Percentiles rank a stretch among this genome's conserved stretches.
Evolutionary conservation across 148 eudicot genomes (phyloP).

Genomic region (Cornus florida): DNA sequence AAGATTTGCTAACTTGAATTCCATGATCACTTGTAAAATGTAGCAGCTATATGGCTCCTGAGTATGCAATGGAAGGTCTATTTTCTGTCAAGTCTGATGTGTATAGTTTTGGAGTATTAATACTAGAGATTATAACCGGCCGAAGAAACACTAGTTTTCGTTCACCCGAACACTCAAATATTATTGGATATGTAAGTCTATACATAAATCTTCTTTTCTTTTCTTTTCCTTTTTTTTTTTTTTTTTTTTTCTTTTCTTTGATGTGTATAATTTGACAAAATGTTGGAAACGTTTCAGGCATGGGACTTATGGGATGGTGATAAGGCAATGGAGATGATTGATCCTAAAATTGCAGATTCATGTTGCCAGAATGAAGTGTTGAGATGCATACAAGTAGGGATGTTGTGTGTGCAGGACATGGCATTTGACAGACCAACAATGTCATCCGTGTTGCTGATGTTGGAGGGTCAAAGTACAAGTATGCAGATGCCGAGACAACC

Average conservation of each 20-base stretch:
- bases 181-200: conserved; percentile 62
- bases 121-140: conserved; percentile 65
- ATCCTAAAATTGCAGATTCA: conserved; percentile 33
- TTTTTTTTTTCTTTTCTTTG: no score
- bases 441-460: conserved; percentile 62
- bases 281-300: conserved; percentile 39
- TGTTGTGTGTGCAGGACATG: conserved; percentile 64
- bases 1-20: no score
- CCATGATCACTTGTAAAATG: no score
- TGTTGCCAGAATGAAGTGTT: conserved; percentile 31
- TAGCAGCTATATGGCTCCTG: no score
- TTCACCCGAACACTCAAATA: conserved; percentile 40
- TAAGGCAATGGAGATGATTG: conserved; percentile 51
- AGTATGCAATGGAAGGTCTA: conserved; percentile 78
- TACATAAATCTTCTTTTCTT: background rate
- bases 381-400: conserved; percentile 63
- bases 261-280: background rate
- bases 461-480: conserved; percentile 50
- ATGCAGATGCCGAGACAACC: conserved; percentile 56
- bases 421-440: conserved; percentile 56
- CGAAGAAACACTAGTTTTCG: conserved; percentile 49
- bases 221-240: no score
- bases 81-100: conserved; percentile 80
- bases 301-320: conserved; percentile 54
- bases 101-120: conserved; percentile 68